These are phyloP conservation scores for Botrytis deweyae DNA, from an alignment of 2,329 filamentous ascomycete species.

Conservation along the genomic window DNA sequence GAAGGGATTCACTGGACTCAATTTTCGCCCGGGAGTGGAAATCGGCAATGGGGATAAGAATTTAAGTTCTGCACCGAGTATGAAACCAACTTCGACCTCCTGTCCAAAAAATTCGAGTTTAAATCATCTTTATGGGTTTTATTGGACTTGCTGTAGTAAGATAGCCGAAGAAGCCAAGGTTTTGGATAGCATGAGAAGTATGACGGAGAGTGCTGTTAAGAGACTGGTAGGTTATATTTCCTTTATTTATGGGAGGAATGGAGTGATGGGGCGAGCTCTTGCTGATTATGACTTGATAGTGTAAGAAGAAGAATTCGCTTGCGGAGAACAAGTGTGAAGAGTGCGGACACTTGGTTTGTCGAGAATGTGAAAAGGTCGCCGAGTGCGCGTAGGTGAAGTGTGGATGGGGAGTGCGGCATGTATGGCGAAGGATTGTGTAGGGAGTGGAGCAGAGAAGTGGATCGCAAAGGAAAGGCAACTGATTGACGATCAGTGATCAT, in stretches of 20 bases:
- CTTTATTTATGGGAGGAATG: too few species aligned
- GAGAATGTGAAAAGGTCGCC: background rate
- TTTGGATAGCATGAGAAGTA: background rate
- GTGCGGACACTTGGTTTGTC: conserved; percentile 1
- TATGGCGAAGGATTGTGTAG: background rate
- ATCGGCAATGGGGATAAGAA: background rate
- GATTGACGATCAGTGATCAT: background rate
- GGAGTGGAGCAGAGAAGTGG: too few species aligned
- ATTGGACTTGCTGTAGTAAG: conserved; percentile 9
- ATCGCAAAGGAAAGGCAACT: background rate
- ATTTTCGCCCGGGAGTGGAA: background rate
- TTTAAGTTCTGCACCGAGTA: background rate
- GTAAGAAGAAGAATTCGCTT: background rate
- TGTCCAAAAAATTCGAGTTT: background rate
- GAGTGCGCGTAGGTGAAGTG: background rate
- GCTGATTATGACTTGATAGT: background rate
- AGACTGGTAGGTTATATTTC: background rate
- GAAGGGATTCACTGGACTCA: background rate
- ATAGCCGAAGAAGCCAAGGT: background rate
- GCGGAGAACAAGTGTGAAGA: conserved; percentile 8
- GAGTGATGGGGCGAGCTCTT: background rate
- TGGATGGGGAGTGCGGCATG: accelerated
- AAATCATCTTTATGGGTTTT: conserved; percentile 11
- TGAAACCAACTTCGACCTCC: background rate
- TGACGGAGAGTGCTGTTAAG: background rate